Percentiles rank a stretch among this genome's conserved stretches.
These are phyloP conservation scores for Thielaviopsis euricoi DNA, from an alignment of 2,329 filamentous ascomycete genomes.

Conservation along the genomic window DNA sequence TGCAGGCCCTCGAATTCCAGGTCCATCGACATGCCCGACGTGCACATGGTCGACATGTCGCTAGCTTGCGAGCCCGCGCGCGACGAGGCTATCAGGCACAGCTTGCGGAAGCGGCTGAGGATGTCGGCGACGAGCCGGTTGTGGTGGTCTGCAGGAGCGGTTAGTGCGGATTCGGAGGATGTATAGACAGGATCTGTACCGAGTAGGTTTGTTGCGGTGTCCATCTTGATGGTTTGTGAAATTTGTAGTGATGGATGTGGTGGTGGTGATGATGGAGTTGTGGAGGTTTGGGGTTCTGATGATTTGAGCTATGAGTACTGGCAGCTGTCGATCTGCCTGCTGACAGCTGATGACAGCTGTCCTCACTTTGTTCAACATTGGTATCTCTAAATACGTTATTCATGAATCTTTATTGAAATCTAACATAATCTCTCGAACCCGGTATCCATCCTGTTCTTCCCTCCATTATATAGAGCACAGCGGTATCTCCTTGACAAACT, in stretches of 20 bases:
- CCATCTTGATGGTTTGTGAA: neutral
- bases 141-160: slow-evolving; percentile 25
- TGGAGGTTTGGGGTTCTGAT: too few relatives aligned
- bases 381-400: too few relatives aligned
- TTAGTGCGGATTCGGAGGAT: too few relatives aligned
- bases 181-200: too few relatives aligned
- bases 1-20: slow-evolving; percentile 29
- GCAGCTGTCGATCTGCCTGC: neutral
- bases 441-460: too few relatives aligned
- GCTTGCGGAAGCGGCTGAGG: slow-evolving; percentile 26
- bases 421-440: too few relatives aligned
- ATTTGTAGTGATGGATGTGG: neutral
- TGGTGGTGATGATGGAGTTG: neutral
- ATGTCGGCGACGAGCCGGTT: slow-evolving; percentile 29
- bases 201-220: slow-evolving; percentile 20
- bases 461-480: neutral
- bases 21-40: slow-evolving; percentile 27
- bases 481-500: slow-evolving; percentile 9
- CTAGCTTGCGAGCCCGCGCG: slow-evolving; percentile 24
- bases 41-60: slow-evolving; percentile 26
- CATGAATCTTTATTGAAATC: too few relatives aligned
- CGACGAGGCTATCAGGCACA: slow-evolving; percentile 26
- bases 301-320: neutral
- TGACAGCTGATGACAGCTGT: too few relatives aligned
- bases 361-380: too few relatives aligned